Base-by-base conservation (phyloP, 2,329 filamentous ascomycete species). In the Trichoderma atroviride region DNA sequence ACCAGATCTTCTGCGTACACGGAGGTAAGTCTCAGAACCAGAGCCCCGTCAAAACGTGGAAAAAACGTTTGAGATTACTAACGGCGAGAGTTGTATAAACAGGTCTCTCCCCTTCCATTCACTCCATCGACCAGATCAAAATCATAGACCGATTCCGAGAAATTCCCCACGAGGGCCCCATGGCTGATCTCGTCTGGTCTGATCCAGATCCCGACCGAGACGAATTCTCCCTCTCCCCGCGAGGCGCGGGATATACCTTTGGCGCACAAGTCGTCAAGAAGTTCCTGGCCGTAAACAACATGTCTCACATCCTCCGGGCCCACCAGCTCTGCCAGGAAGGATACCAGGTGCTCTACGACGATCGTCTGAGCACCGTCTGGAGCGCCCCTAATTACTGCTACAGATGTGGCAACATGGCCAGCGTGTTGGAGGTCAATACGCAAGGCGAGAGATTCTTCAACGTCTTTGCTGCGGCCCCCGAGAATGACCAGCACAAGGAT, bases 171-270 rank as follows among this genome's bases (percentile, higher is more conserved):
- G 96, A 99, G 81, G 96, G 96, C 0, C 96, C 96, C 40, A 99
- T 99, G 96, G 96, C 96, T n/a, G 96, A 99, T 80, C 84, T 99
- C 5, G 96, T 99, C 37, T 99, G 96, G 96, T 97, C 94, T 24
- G 96, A 99, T 79, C 96, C 96, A 0, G 96, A 99, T 78, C 91
- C 93, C n/a, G 96, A 99, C 75, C 88, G 94, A 69, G 96, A 99
- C 81, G 96, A 99, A 80, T 99, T 99, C 81, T 96, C 92, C 7
- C 87, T 99, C 19, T 96, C 92, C 9, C 96, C 96, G 2, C 88
- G 96, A 71, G 96, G 96, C 55, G 96, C 96, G 24, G 96, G 96
- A 29, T 99, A 99, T 80, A 98, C 95, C 0, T 99, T 99, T 78
- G 96, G 96, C 68, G 94, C 94, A 7, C 96, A 98, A 80, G 96